Conservation (phyloP, 768 basidiomycete species). For the Scleroderma bovista region DNA sequence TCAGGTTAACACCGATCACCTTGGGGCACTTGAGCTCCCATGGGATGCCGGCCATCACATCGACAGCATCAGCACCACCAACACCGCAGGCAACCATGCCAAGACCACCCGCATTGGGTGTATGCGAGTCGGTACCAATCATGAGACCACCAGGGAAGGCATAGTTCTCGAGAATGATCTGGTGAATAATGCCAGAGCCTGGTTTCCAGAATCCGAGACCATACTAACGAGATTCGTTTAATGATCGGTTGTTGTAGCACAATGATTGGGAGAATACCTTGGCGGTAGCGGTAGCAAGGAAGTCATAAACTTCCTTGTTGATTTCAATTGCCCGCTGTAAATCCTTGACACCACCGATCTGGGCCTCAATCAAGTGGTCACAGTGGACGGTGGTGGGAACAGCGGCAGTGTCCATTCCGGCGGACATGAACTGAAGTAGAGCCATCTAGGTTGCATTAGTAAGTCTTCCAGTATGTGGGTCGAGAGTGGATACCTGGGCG, state of each 20-base stretch:
- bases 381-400: conserved; percentile 99
- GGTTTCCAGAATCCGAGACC: conserved; percentile 99
- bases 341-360: conserved; percentile 90
- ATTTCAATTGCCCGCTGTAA: conserved; percentile 85
- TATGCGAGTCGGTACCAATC: conserved; percentile 99
- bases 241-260: background rate
- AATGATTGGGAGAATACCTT: conserved; percentile 44
- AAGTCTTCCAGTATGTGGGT: conserved; percentile 9
- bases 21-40: conserved; percentile 99
- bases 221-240: conserved; percentile 46
- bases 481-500: conserved; percentile 52
- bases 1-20: conserved; percentile 95
- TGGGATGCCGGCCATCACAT: conserved; percentile 96
- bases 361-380: conserved; percentile 98
- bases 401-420: conserved; percentile 95
- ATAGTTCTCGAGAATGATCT: conserved; percentile 99
- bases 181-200: conserved; percentile 98
- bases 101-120: conserved; percentile 98
- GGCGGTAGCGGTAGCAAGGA: conserved; percentile 94
- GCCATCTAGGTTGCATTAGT: conserved; percentile 75
- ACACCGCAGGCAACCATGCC: conserved; percentile 99
- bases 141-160: conserved; percentile 98
- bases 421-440: conserved; percentile 99
- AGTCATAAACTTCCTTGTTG: conserved; percentile 99
- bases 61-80: conserved; percentile 98